Evolutionary conservation across 768 basidiomycete genomes (phyloP).

Genomic region (Boletellus ananas): DNA sequence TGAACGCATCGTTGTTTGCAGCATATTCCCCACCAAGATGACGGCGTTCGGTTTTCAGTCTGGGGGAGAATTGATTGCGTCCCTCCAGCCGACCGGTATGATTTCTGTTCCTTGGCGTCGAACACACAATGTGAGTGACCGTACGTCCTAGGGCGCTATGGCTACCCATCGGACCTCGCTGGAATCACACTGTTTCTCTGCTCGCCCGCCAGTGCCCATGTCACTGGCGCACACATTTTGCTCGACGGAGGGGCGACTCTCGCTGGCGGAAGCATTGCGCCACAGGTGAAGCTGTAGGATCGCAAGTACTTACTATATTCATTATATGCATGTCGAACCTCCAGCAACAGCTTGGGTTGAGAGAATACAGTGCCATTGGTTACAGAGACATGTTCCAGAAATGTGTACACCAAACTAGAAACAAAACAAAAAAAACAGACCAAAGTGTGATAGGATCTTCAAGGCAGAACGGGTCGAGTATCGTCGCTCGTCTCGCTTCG

Average conservation of each 20-base stretch:
- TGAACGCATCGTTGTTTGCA: slow-evolving; percentile 16
- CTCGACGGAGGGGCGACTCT: slow-evolving; percentile 61
- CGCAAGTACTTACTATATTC: background rate
- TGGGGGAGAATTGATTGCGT: slow-evolving; percentile 48
- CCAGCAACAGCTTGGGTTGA: background rate
- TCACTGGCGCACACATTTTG: slow-evolving; percentile 69
- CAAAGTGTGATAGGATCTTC: background rate
- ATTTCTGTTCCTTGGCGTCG: background rate
- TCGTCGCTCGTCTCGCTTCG: slow-evolving; percentile 17
- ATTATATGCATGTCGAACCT: background rate
- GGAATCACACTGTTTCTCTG: slow-evolving; percentile 68
- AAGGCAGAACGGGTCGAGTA: background rate
- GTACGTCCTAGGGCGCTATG: slow-evolving; percentile 52
- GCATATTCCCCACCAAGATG: slow-evolving; percentile 83
- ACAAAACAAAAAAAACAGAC: background rate
- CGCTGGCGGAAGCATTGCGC: slow-evolving; percentile 18
- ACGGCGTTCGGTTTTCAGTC: slow-evolving; percentile 65
- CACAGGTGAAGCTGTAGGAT: slow-evolving; percentile 23
- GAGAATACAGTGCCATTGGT: background rate
- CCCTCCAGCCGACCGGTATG: slow-evolving; percentile 62
- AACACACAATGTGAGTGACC: background rate
- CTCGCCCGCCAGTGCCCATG: slow-evolving; percentile 67
- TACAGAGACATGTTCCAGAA: slow-evolving; percentile 1
- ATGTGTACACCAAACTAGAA: background rate
- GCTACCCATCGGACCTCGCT: slow-evolving; percentile 62